Conservation (phyloP, 345 rosid species). For the Pistacia vera region DNA sequence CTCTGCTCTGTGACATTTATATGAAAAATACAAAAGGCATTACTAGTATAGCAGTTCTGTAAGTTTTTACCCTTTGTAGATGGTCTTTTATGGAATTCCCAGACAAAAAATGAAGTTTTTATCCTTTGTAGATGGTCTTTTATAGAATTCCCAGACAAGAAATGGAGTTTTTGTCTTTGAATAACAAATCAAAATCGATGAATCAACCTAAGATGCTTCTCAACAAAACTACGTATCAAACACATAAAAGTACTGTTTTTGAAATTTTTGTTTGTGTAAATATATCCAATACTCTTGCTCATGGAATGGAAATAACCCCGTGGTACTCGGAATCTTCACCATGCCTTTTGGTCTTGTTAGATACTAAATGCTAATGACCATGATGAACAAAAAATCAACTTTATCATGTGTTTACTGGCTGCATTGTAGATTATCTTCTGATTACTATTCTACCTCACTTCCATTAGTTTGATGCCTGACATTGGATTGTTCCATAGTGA, state of each 20-base stretch:
- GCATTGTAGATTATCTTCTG: neutral
- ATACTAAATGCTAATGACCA: neutral
- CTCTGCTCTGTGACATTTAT: neutral
- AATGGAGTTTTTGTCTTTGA: neutral
- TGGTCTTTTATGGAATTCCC: neutral
- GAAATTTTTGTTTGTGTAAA: neutral
- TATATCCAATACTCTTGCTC: neutral
- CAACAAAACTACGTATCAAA: neutral
- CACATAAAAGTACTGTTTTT: neutral
- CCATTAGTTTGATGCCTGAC: neutral
- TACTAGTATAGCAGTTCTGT: neutral
- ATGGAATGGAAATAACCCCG: neutral
- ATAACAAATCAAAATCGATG: neutral
- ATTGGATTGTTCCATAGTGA: neutral
- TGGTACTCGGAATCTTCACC: neutral
- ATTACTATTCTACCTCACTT: neutral
- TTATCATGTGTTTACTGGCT: neutral
- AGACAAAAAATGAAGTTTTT: neutral
- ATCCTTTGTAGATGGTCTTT: neutral
- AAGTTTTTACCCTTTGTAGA: neutral
- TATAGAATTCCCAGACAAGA: neutral
- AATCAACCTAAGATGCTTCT: neutral
- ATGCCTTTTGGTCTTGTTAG: neutral
- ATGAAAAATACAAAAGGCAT: neutral
- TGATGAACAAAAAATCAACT: neutral